Percentiles rank a stretch among this genome's conserved stretches.
These are phyloP conservation scores for Smittium culicis DNA, from an alignment of 371 early-diverging fungal genomes.

Conservation along the genomic window DNA sequence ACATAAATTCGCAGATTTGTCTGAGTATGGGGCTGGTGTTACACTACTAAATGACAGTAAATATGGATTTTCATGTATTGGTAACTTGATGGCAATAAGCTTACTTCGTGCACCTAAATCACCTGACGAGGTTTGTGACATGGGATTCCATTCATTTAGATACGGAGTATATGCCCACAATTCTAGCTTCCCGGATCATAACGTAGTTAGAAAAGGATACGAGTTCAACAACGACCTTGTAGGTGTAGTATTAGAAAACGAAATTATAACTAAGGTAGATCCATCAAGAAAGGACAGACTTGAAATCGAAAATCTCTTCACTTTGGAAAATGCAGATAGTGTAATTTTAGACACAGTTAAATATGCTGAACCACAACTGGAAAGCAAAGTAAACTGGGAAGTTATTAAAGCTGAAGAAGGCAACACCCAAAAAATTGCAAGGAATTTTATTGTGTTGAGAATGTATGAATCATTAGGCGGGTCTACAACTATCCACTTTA, in stretches of 20 bases:
- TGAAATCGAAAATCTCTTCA: background rate
- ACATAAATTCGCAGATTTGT: slow-evolving; percentile 88
- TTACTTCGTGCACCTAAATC: slow-evolving; percentile 76
- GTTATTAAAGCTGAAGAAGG: slow-evolving; percentile 76
- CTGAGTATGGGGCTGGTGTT: slow-evolving; percentile 88
- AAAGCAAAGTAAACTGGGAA: slow-evolving; percentile 56
- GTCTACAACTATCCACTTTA: slow-evolving; percentile 34
- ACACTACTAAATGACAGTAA: slow-evolving; percentile 87
- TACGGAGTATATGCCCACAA: slow-evolving; percentile 84
- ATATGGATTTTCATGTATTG: slow-evolving; percentile 71
- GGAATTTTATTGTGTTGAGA: slow-evolving; percentile 53
- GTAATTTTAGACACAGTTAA: slow-evolving; percentile 11
- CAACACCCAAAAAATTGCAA: slow-evolving; percentile 29
- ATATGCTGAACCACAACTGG: slow-evolving; percentile 30
- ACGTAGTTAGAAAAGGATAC: slow-evolving; percentile 71
- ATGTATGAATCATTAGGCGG: slow-evolving; percentile 91
- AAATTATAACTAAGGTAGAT: background rate
- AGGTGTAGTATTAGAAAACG: slow-evolving; percentile 34
- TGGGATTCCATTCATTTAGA: slow-evolving; percentile 63
- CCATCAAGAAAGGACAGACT: slow-evolving; percentile 11
- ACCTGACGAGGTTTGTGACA: slow-evolving; percentile 53
- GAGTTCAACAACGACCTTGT: slow-evolving; percentile 74
- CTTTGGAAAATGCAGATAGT: background rate
- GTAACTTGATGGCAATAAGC: slow-evolving; percentile 65
- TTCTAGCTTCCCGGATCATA: slow-evolving; percentile 55